Evolutionary conservation across 192 early-diverging fungal genomes (phyloP).

Genomic region (Kappamyces sp.): DNA sequence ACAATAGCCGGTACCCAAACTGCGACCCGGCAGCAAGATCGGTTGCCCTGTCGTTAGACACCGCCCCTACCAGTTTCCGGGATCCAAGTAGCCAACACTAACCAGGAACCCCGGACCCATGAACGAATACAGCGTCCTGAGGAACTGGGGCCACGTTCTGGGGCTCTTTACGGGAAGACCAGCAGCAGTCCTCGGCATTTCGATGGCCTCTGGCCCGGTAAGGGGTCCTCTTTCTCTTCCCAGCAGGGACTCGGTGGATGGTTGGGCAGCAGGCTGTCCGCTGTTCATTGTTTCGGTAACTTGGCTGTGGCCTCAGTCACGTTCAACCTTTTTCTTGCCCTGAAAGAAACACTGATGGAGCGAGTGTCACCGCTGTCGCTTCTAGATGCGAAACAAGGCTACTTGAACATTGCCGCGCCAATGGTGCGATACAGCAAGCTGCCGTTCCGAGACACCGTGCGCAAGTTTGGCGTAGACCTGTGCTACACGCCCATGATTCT

Average conservation of each 20-base stretch:
- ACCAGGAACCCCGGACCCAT: slow-evolving; percentile 49
- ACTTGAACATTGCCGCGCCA: slow-evolving; percentile 83
- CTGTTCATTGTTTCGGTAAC: too few species aligned
- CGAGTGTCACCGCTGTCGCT: neutral
- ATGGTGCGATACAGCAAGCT: slow-evolving; percentile 98
- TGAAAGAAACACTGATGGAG: too few species aligned
- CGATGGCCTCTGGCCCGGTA: too few species aligned
- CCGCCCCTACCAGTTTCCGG: slow-evolving; percentile 64
- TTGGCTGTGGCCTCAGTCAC: too few species aligned
- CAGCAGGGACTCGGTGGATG: too few species aligned
- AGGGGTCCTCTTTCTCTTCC: too few species aligned
- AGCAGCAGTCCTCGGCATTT: too few species aligned
- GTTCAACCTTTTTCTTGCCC: too few species aligned
- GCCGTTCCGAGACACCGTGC: slow-evolving; percentile 81
- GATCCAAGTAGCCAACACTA: slow-evolving; percentile 69
- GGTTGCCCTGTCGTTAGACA: slow-evolving; percentile 37
- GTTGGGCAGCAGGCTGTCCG: too few species aligned
- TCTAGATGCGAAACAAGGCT: slow-evolving; percentile 17
- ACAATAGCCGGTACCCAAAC: slow-evolving; percentile 69
- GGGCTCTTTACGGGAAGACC: too few species aligned
- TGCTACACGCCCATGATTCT: slow-evolving; percentile 96
- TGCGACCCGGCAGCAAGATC: slow-evolving; percentile 70
- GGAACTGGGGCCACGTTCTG: neutral
- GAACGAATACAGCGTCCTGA: slow-evolving; percentile 25
- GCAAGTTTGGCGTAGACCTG: slow-evolving; percentile 82